phyloP scores from a whole-genome alignment of 2,329 filamentous ascomycete genomes.

The Paramyrothecium sp. region DNA sequence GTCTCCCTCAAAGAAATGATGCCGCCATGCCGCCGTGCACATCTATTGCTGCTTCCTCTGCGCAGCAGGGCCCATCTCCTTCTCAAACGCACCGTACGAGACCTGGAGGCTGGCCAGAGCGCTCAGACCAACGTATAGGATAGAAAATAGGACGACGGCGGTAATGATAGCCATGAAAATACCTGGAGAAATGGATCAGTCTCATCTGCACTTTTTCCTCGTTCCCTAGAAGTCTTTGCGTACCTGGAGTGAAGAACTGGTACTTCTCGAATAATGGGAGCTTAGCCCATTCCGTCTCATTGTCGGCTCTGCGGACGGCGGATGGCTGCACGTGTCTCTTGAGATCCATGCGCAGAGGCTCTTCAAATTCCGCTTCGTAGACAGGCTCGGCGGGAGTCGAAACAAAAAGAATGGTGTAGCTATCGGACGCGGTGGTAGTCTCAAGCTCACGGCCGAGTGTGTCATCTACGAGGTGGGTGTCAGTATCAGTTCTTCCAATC shows the following conservation, averaged over 20 bases:
- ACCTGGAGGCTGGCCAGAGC: slow-evolving; percentile 82
- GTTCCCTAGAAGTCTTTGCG: background rate
- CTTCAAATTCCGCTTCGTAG: slow-evolving; percentile 67
- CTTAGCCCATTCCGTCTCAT: slow-evolving; percentile 37
- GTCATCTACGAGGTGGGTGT: slow-evolving; percentile 35
- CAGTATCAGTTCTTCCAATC: background rate
- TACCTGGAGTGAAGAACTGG: slow-evolving; percentile 88
- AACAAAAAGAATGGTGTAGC: slow-evolving; percentile 75
- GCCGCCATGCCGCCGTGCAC: background rate
- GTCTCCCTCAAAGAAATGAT: background rate
- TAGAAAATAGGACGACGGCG: slow-evolving; percentile 68
- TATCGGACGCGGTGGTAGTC: slow-evolving; percentile 32
- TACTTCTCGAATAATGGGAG: slow-evolving; percentile 83
- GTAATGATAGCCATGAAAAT: slow-evolving; percentile 85
- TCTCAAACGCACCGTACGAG: slow-evolving; percentile 92
- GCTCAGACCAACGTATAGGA: slow-evolving; percentile 75
- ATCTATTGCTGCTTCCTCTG: slow-evolving; percentile 68
- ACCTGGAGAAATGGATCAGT: slow-evolving; percentile 46
- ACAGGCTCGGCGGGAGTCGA: slow-evolving; percentile 56
- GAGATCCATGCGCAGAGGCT: slow-evolving; percentile 67
- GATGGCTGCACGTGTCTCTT: slow-evolving; percentile 55
- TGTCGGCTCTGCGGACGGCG: slow-evolving; percentile 31
- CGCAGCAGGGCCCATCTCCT: slow-evolving; percentile 86
- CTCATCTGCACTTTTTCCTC: background rate
- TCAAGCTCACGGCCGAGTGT: slow-evolving; percentile 49